A percentile compares a stretch with the other conserved stretches of the same genome.
phyloP scores from a whole-genome alignment of 23 red algal genomes.

The Pyropia yezoensis region DNA sequence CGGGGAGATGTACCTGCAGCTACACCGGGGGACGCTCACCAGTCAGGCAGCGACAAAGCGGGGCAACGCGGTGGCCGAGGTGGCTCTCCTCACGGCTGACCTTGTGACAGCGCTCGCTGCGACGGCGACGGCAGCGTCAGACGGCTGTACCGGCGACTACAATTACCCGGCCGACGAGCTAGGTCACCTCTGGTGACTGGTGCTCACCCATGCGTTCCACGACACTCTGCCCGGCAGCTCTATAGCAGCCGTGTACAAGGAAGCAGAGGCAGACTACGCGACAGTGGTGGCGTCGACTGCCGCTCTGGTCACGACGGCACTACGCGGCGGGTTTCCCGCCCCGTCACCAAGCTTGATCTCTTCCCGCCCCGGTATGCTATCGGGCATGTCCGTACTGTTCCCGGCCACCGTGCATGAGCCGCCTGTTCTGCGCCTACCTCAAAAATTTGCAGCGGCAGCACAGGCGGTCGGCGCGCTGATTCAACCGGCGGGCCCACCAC shows the following conservation, averaged over 20 bases:
- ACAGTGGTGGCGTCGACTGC: slow-evolving; percentile 16
- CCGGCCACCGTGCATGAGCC: not conserved
- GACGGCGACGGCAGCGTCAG: not conserved
- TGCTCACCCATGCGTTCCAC: slow-evolving; percentile 67
- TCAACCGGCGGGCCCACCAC: not conserved
- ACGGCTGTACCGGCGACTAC: not conserved
- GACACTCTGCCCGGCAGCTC: slow-evolving; percentile 60
- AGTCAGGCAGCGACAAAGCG: slow-evolving; percentile 48
- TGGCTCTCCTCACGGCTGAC: slow-evolving; percentile 34
- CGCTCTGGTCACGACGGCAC: slow-evolving; percentile 7
- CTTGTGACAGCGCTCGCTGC: slow-evolving; percentile 18
- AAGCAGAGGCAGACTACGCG: slow-evolving; percentile 33
- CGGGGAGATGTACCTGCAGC: slow-evolving; percentile 71
- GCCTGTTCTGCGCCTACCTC: not conserved
- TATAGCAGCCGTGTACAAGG: slow-evolving; percentile 53
- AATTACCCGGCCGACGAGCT: slow-evolving; percentile 18
- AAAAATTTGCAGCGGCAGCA: not conserved
- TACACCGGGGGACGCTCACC: slow-evolving; percentile 72
- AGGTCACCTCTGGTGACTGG: slow-evolving; percentile 32
- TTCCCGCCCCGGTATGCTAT: not conserved
- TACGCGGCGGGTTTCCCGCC: not conserved
- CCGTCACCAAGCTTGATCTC: not conserved
- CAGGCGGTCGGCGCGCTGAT: not conserved
- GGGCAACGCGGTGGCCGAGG: slow-evolving; percentile 39
- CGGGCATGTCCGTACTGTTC: not conserved